A percentile compares a stretch with the other conserved stretches of the same genome.
Conservation (phyloP, 176 grass and related monocot species). For the Triticum urartu region DNA sequence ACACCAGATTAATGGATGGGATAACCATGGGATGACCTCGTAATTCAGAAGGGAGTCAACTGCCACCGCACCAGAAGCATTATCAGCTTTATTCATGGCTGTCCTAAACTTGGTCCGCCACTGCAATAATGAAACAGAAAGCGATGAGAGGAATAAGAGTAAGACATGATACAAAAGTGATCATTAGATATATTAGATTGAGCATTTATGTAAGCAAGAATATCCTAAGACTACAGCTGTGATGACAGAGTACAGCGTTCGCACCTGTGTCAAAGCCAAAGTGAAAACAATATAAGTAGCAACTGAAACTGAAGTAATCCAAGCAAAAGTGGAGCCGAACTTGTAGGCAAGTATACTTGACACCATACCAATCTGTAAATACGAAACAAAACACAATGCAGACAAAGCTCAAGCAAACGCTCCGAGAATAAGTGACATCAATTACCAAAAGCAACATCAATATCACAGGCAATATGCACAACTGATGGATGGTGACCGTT, state of each 20-base stretch:
- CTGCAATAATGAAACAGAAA: constrained; percentile 38
- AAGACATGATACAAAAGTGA: background rate
- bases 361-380: constrained; percentile 88
- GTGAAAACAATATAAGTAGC: constrained; percentile 93
- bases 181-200: constrained; percentile 11
- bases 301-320: constrained; percentile 96
- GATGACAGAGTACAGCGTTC: constrained; percentile 11
- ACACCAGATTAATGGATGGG: background rate
- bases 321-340: constrained; percentile 94
- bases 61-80: constrained; percentile 87
- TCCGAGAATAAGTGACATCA: background rate
- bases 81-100: constrained; percentile 98
- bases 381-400: constrained; percentile 14
- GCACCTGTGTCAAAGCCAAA: constrained; percentile 87
- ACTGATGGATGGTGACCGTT: background rate
- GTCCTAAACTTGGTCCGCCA: constrained; percentile 94
- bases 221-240: background rate
- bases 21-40: constrained; percentile 61
- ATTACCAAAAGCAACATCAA: constrained; percentile 15
- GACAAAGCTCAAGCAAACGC: constrained; percentile 18
- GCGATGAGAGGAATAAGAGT: background rate
- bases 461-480: constrained; percentile 1
- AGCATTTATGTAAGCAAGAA: constrained; percentile 5
- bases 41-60: constrained; percentile 96
- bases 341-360: constrained; percentile 95